Evolutionary conservation across 768 basidiomycete genomes (phyloP).

Genomic region (Solioccasus polychromus): DNA sequence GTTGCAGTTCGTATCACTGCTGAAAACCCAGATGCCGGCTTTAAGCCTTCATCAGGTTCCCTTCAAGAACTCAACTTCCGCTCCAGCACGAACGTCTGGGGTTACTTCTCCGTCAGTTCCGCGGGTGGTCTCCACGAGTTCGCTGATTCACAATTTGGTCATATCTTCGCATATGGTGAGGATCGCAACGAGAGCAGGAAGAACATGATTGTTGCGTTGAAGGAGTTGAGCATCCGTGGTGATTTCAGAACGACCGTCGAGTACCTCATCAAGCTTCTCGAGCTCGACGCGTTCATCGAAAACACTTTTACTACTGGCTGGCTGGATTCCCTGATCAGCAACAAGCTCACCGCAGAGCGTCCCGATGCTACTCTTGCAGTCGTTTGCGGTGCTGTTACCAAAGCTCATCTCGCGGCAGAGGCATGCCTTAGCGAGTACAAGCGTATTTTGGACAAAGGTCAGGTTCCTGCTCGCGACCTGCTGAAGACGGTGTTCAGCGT

Average conservation of each 20-base stretch:
- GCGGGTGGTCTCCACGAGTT: conserved; percentile 98
- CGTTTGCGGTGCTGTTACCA: conserved; percentile 93
- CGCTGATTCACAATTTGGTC: conserved; percentile 98
- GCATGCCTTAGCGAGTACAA: conserved; percentile 92
- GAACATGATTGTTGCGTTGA: conserved; percentile 99
- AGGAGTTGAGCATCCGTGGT: conserved; percentile 97
- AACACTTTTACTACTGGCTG: conserved; percentile 99
- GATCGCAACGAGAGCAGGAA: conserved; percentile 94
- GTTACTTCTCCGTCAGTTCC: conserved; percentile 96
- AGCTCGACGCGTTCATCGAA: conserved; percentile 93
- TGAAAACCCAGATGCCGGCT: conserved; percentile 98
- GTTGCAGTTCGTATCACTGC: conserved; percentile 99
- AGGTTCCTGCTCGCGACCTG: conserved; percentile 91
- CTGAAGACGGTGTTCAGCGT: conserved; percentile 95
- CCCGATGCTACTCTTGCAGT: conserved; percentile 92
- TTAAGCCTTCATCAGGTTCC: conserved; percentile 97
- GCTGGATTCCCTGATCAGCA: conserved; percentile 96
- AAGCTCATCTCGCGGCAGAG: conserved; percentile 88
- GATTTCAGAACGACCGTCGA: conserved; percentile 99
- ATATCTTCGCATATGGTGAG: conserved; percentile 98
- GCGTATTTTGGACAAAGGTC: conserved; percentile 94
- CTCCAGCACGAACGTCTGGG: conserved; percentile 99
- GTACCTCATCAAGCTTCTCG: conserved; percentile 96
- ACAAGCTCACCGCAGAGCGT: conserved; percentile 94
- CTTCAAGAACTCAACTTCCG: conserved; percentile 99